Base-by-base conservation (phyloP, 2,329 filamentous ascomycete species). In the Fusarium compactum region DNA sequence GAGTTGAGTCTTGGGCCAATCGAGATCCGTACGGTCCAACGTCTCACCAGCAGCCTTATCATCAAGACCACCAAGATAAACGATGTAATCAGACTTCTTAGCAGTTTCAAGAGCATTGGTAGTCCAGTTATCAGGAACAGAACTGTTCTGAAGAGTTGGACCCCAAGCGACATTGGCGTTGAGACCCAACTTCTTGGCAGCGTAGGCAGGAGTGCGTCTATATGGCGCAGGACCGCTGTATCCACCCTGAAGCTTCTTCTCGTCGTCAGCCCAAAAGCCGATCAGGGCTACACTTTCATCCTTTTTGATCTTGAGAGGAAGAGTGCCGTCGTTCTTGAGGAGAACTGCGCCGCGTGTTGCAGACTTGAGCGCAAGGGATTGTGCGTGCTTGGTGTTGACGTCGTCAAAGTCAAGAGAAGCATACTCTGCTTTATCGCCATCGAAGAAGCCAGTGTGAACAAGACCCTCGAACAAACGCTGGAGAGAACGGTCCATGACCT, bases 371-470 rank as follows among this genome's bases (percentile, higher is more conserved):
- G 61, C 58, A 0, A 63, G 41, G 0, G 29, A 34, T 16, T 63
- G 58, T 0, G 61, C 58, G 1, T 43, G 22, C 7, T 41, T 41
- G 4, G 58, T 63, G 16, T 63, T 63, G 3, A 63, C 61, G 3
- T 63, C 47, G 0, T 41, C 47, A 9, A 63, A 63, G 5, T 40
- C 38, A 0, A 63, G 58, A 0, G 61, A 62, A 4, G 38, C 45
- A 48, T 59, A 63, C 10, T 55, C 41, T 0, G 61, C 24, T n/a
- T 63, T 63, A 4, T 52, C n/a, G 1, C 58, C 58, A 2, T 63
- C 61, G 1, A 63, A 63, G 14, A 63, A 63, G 4, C 61, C 61
- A 12, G 61, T 63, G 1, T 63, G 61, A 0, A 63, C 61, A 9
- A 63, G 58, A 0, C 61, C 61, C 8, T 63, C 58, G 2, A 63